Evolutionary conservation across 1,284 basidiomycete species (phyloP), one percentile per base, ranked within the genome.

Genomic region (Anthracocystis walkeri): DNA sequence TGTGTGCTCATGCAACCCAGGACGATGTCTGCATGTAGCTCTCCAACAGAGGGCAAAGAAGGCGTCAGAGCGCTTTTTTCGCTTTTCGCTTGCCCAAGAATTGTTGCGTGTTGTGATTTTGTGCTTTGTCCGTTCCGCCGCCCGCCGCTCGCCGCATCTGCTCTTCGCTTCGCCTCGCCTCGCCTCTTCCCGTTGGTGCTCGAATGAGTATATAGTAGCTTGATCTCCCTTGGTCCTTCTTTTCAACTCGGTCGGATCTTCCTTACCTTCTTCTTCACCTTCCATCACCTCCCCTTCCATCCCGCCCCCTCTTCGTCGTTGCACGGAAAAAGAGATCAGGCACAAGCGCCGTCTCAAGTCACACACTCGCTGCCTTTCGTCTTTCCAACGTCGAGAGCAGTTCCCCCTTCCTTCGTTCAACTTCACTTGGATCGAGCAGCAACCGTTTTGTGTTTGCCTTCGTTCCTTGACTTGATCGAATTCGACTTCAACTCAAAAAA

Each of bases 281-380:
- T 46, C 57, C 51, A 40, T 54, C 60, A 58, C 65, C 56, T 69
- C 45, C 29, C 29, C 38, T 40, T 58, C 41, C 42, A 42, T 38
- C 48, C 42, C 42, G 27, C 48, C 46, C 48, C 41, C 35, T 44
- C 40, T 65, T 50, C 54, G 56, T 68, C 54, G 29, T 46, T 46
- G n/a, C 35, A 59, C 62, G 49, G 56, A 63, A 58, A 59, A 31
- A 64, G 61, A 70, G 67, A 70, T 57, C 54, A 44, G 67, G 68
- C 68, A 71, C 68, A 71, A 65, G 62, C 68, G 68, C 68, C 62
- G 54, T 65, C 68, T 71, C 68, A 49, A 23, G 21, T 29, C 33
- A 33, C 41, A 31, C 41, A 20, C 25, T 31, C 57, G 49, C 46
- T 49, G 59, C 41, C 20, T 53, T 59, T 59, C 52, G 42, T 29